These are phyloP conservation scores for Ceratorhiza oryzae-sativae DNA, from an alignment of 1,284 basidiomycete genomes.

Conservation along the genomic window DNA sequence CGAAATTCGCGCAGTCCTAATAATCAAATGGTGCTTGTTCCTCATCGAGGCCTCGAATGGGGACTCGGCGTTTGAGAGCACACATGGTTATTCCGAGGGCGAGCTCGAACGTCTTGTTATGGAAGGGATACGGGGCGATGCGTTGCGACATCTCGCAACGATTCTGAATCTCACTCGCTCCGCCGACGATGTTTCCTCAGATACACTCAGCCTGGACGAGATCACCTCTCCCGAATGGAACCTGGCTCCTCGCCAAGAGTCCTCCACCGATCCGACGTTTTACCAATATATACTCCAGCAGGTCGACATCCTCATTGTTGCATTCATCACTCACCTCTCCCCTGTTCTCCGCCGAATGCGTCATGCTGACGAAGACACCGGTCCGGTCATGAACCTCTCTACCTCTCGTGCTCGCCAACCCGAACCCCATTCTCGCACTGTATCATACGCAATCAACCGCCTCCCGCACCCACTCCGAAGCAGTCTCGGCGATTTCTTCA, in stretches of 20 bases:
- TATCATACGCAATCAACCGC: conserved; percentile 54
- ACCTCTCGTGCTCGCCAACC: conserved; percentile 66
- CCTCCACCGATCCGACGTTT: conserved; percentile 72
- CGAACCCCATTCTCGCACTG: conserved; percentile 51
- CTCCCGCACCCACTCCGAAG: conserved; percentile 61
- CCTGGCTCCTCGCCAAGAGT: conserved; percentile 51
- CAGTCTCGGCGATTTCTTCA: conserved; percentile 84
- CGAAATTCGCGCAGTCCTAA: conserved; percentile 75
- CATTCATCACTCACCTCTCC: conserved; percentile 78
- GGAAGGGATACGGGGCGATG: conserved; percentile 82
- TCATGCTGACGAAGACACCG: conserved; percentile 83
- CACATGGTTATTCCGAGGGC: conserved; percentile 69
- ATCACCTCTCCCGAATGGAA: conserved; percentile 55
- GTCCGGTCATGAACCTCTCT: conserved; percentile 60
- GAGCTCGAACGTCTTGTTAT: conserved; percentile 82
- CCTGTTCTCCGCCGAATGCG: conserved; percentile 91
- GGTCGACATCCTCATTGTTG: conserved; percentile 76
- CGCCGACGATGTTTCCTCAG: conserved; percentile 42
- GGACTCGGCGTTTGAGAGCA: conserved; percentile 63
- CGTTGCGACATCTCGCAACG: conserved; percentile 74
- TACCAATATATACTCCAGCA: conserved; percentile 67
- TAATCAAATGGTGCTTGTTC: conserved; percentile 89
- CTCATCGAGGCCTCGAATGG: conserved; percentile 76
- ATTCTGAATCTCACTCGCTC: conserved; percentile 49
- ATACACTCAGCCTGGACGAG: conserved; percentile 50